These are phyloP conservation scores for Euclidium syriacum DNA, from an alignment of 345 rosid genomes.

Conservation along the genomic window DNA sequence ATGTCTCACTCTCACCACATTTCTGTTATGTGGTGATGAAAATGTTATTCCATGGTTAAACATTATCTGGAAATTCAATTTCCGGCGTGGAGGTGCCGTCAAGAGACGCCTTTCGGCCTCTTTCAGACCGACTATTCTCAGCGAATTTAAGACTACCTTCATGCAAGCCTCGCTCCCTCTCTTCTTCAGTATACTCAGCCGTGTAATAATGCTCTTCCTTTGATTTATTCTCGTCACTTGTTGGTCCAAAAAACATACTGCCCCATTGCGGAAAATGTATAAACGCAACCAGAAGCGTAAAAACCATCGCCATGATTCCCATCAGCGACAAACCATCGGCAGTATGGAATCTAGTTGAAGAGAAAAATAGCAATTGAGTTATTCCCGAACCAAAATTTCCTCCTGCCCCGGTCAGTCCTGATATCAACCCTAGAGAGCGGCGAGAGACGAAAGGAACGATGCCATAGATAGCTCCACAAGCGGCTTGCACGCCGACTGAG, in stretches of 20 bases:
- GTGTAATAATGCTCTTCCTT: constrained; percentile 43
- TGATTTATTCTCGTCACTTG: constrained; percentile 32
- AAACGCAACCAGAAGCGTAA: constrained; percentile 48
- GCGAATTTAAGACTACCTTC: constrained; percentile 55
- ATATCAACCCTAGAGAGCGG: constrained; percentile 54
- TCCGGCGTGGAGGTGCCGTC: too few relatives aligned
- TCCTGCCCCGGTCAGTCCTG: constrained; percentile 56
- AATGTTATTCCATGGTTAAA: too few relatives aligned
- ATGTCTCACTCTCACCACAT: too few relatives aligned
- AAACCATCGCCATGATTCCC: constrained; percentile 55
- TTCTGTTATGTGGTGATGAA: too few relatives aligned
- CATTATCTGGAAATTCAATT: too few relatives aligned
- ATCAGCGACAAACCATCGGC: constrained; percentile 43
- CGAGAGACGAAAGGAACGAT: constrained; percentile 61
- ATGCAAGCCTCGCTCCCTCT: constrained; percentile 45
- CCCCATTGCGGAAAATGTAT: constrained; percentile 78
- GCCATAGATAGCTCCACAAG: constrained; percentile 69
- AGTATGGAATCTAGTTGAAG: constrained; percentile 39
- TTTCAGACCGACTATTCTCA: constrained; percentile 51
- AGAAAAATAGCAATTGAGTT: constrained; percentile 57
- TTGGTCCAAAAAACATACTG: constrained; percentile 43
- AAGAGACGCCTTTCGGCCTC: too few relatives aligned
- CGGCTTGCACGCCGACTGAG: constrained; percentile 63
- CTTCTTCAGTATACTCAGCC: constrained; percentile 54
- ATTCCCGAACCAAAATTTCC: constrained; percentile 67